These are phyloP conservation scores for Ananas comosus DNA, from an alignment of 176 grass and related monocot species.

Conservation along the genomic window DNA sequence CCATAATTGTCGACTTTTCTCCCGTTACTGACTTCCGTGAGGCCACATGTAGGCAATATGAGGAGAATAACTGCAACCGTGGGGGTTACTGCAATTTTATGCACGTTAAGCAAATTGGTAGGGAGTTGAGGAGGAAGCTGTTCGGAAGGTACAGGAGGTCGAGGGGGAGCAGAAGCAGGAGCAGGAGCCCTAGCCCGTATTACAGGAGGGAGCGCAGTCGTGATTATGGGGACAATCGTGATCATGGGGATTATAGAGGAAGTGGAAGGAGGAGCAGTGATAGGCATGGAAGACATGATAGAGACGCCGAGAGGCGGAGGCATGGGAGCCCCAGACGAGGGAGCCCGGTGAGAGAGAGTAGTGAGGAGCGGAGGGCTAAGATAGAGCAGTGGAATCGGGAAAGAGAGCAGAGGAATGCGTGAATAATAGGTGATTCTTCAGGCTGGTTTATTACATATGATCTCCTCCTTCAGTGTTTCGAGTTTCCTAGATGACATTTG, in stretches of 20 bases:
- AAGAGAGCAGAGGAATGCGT: conserved; percentile 39
- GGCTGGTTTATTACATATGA: neutral
- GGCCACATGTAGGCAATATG: conserved; percentile 80
- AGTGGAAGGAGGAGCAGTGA: conserved; percentile 12
- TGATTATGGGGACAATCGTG: conserved; percentile 27
- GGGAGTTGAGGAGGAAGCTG: conserved; percentile 59
- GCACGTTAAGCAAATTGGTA: conserved; percentile 73
- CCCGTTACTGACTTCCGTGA: conserved; percentile 92
- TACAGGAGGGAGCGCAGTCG: conserved; percentile 12
- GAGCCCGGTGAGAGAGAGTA: conserved; percentile 59
- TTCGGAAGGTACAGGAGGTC: conserved; percentile 33
- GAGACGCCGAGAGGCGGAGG: conserved; percentile 22
- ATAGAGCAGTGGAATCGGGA: conserved; percentile 86
- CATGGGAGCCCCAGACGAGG: conserved; percentile 40
- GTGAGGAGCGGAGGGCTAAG: conserved; percentile 72
- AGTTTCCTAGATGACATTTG: conserved; percentile 10
- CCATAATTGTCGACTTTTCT: conserved; percentile 90
- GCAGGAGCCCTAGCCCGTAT: conserved; percentile 49
- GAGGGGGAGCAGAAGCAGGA: conserved; percentile 40
- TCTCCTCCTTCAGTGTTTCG: neutral
- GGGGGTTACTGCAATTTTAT: conserved; percentile 97
- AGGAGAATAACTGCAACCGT: conserved; percentile 89
- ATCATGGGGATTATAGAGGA: conserved; percentile 17
- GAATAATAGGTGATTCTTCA: neutral
- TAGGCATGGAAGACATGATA: conserved; percentile 7